Evolutionary conservation across 139 green algal species (phyloP).

Genomic region (Volvox reticuliferus): DNA sequence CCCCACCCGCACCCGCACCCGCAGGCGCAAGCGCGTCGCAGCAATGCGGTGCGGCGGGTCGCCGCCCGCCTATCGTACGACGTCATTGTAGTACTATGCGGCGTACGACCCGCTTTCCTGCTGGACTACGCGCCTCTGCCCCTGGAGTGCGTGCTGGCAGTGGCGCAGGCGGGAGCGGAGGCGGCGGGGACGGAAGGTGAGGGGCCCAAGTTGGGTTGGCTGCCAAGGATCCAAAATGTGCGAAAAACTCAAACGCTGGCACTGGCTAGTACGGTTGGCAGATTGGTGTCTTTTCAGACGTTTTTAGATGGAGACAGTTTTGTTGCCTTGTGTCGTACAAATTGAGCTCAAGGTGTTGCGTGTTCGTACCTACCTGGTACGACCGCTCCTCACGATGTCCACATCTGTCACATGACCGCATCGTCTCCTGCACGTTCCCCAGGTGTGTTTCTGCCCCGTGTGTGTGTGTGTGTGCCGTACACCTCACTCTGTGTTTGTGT

Average conservation of each 20-base stretch:
- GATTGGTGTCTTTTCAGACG: too few species aligned
- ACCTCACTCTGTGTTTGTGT: too few species aligned
- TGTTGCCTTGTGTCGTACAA: neutral
- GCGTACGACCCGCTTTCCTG: conserved; percentile 66
- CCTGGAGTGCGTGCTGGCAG: neutral
- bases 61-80: conserved; percentile 56
- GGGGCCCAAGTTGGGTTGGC: too few species aligned
- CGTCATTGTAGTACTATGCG: conserved; percentile 61
- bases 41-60: conserved; percentile 19
- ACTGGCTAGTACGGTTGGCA: too few species aligned
- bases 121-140: conserved; percentile 65
- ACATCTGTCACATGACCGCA: too few species aligned
- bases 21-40: conserved; percentile 17
- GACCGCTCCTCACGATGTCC: neutral
- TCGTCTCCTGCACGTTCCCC: neutral
- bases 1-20: neutral
- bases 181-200: conserved; percentile 1
- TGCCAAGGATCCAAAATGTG: too few species aligned
- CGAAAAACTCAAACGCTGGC: too few species aligned
- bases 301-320: too few species aligned
- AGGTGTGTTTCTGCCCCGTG: too few species aligned
- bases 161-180: neutral
- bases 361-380: neutral
- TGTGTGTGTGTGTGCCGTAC: too few species aligned
- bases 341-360: neutral